Base-by-base conservation (phyloP, 441 rosid genomes). In the Pelargonium myrrhifolium region DNA sequence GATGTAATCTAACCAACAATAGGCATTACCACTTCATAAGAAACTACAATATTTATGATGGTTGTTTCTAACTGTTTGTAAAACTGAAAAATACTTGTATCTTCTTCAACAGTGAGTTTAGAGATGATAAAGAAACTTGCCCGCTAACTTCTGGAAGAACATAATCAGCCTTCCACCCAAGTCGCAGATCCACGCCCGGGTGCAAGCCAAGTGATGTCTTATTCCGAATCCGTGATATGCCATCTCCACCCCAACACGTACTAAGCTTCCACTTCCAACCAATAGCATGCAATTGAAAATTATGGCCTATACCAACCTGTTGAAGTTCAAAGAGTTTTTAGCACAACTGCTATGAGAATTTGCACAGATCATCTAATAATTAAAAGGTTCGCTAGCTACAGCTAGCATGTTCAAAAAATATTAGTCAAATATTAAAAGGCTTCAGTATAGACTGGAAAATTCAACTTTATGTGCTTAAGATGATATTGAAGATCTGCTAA, bases 231-330 rank as follows among this genome's bases (percentile, higher is more conserved):
- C 88, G 83, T 37, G 99, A 91, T 26, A 88, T 60, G 51, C 95
- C 93, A 70, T 89, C 93, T 55, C 90, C 95, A 64, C 97, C 99
- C 28, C 88, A 81, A 78, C 95, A 85, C 60, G 99, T 78, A 3
- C 85, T 85, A 66, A 93, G 95, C 69, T 89, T 93, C 95, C 96
- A 93, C 76, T 91, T 86, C 97, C 96, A 91, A 39, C 89, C 89
- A 67, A 81, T 87, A 61, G 96, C 92, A 70, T 86, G 83, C 84
- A 81, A 72, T 77, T 80, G 82, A 78, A 93, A 91, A 74, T 87
- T 89, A 75, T 91, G 95, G 68, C 90, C 93, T 67, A 87, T 74
- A 26, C 99, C 97, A 62, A 93, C 88, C 98, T 93, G 77, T 22
- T 47, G 6, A 70, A 22, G 65, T 68, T 53, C 64, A 45, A 70